phyloP scores from a whole-genome alignment of 352 stramenopile genomes.

The Phytopythium kandeliae region DNA sequence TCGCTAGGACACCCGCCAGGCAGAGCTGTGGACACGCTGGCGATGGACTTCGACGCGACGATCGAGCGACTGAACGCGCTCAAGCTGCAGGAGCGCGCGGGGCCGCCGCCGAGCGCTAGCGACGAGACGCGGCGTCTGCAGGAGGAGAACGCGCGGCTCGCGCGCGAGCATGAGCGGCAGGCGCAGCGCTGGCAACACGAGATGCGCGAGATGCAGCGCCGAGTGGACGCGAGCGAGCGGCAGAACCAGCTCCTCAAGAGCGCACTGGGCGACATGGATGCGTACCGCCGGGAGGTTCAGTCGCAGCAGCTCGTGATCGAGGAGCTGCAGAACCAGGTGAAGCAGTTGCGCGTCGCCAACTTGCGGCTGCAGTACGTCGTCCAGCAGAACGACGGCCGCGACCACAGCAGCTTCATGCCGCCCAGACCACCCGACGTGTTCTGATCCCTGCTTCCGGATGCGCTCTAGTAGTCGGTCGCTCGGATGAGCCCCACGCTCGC shows the following conservation, averaged over 20 bases:
- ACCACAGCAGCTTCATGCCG: slow-evolving; percentile 37
- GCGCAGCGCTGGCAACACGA: slow-evolving; percentile 43
- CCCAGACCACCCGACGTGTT: slow-evolving; percentile 70
- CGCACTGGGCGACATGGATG: slow-evolving; percentile 32
- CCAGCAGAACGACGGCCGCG: slow-evolving; percentile 55
- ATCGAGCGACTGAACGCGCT: slow-evolving; percentile 73
- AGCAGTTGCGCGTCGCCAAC: slow-evolving; percentile 61
- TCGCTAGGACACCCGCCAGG: too few species aligned
- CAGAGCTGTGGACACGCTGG: not conserved
- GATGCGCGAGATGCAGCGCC: slow-evolving; percentile 38
- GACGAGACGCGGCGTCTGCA: slow-evolving; percentile 39
- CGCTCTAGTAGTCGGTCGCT: too few species aligned
- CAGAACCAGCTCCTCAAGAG: slow-evolving; percentile 52
- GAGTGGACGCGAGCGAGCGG: slow-evolving; percentile 34
- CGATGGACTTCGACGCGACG: slow-evolving; percentile 55
- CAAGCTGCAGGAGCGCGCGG: slow-evolving; percentile 45
- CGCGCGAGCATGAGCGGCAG: slow-evolving; percentile 41
- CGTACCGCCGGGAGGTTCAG: slow-evolving; percentile 34
- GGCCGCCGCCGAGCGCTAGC: not conserved
- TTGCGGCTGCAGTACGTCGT: slow-evolving; percentile 68
- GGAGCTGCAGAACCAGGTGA: slow-evolving; percentile 60
- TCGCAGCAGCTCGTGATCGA: slow-evolving; percentile 68
- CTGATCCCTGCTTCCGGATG: slow-evolving; percentile 11
- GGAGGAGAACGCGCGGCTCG: slow-evolving; percentile 34
- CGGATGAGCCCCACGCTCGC: too few species aligned